Conservation (phyloP, 1,284 basidiomycete genomes). For the Spongispora temasekensis region DNA sequence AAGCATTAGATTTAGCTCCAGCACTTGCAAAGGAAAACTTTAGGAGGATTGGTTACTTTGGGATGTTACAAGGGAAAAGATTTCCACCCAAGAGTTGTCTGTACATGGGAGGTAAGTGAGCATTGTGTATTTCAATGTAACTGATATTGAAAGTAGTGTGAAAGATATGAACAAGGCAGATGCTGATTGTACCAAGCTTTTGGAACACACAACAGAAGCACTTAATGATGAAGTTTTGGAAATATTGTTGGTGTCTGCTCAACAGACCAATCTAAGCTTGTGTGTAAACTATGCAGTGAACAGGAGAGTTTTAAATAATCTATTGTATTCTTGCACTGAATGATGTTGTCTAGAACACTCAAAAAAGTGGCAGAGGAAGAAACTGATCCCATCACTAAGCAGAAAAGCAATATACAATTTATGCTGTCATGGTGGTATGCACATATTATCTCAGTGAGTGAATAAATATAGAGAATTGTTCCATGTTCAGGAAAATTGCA, state of each 20-base stretch:
- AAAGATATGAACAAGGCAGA: background rate
- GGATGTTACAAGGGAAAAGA: background rate
- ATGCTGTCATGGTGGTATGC: no score
- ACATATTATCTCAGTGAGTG: no score
- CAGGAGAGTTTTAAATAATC: no score
- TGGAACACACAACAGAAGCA: background rate
- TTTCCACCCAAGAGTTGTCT: constrained; percentile 4
- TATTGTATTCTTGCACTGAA: no score
- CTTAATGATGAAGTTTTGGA: constrained; percentile 6
- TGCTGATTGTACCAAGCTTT: constrained; percentile 3
- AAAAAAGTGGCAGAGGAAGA: no score
- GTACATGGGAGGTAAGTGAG: background rate
- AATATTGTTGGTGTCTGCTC: constrained; percentile 3
- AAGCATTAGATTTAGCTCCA: background rate
- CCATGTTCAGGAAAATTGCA: no score
- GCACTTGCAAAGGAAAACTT: constrained; percentile 1
- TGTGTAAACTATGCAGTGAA: background rate
- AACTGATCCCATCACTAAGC: no score
- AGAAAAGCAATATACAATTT: no score
- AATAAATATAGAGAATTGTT: no score
- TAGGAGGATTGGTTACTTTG: background rate
- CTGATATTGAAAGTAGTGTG: no score
- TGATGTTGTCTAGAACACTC: no score
- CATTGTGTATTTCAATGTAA: no score
- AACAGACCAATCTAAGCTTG: background rate